These are phyloP conservation scores for Hanseniaspora meyeri DNA, from an alignment of 805 yeast genomes.

Conservation along the genomic window DNA sequence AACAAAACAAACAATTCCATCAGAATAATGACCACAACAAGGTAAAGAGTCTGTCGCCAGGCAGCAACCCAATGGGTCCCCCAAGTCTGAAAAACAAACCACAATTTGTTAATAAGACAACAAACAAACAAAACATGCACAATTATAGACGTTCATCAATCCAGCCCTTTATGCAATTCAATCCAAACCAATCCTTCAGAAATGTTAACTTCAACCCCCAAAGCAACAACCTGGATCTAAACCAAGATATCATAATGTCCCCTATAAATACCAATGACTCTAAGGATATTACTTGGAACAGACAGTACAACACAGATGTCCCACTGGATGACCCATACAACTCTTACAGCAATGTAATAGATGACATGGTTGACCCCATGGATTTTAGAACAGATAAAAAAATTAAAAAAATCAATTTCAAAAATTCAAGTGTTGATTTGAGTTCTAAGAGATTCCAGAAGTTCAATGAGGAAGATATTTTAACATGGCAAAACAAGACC, in stretches of 20 bases:
- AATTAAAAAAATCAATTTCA: too few relatives aligned
- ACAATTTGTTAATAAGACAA: slow-evolving; percentile 14
- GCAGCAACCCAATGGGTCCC: slow-evolving; percentile 11
- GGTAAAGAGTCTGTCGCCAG: slow-evolving; percentile 10
- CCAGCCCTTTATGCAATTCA: slow-evolving; percentile 11
- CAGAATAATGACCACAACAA: slow-evolving; percentile 15
- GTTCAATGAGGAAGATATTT: not conserved
- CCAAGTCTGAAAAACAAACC: slow-evolving; percentile 12
- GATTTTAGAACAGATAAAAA: not conserved
- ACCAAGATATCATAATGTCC: slow-evolving; percentile 28
- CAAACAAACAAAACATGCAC: not conserved
- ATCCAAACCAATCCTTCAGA: slow-evolving; percentile 3
- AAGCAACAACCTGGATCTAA: not conserved
- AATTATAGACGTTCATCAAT: slow-evolving; percentile 11
- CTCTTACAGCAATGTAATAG: not conserved
- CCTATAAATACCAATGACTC: slow-evolving; percentile 17
- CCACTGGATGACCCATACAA: not conserved
- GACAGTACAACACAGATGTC: not conserved
- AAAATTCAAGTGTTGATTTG: not conserved
- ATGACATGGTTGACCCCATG: not conserved
- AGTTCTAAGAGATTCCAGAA: not conserved
- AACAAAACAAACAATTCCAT: slow-evolving; percentile 13
- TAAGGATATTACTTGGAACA: slow-evolving; percentile 14
- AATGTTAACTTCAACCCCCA: slow-evolving; percentile 2
- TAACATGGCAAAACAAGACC: not conserved